These are phyloP conservation scores for Coemansia reversa DNA, from an alignment of 192 early-diverging fungal species.

Conservation along the genomic window DNA sequence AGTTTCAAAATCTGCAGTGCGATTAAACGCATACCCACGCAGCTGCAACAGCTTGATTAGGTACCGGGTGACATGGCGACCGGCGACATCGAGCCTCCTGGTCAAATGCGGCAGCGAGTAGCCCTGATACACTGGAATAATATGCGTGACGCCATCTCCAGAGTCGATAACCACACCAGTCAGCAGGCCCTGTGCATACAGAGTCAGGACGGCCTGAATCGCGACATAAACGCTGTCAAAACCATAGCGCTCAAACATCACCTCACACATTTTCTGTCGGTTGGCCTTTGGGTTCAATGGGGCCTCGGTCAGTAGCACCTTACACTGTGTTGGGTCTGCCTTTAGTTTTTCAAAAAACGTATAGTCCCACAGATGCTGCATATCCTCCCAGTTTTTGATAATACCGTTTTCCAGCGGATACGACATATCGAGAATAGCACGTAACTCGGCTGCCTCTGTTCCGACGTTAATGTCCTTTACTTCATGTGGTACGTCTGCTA, in stretches of 20 bases:
- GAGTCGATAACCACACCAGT: conserved; percentile 99
- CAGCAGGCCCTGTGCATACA: conserved; percentile 96
- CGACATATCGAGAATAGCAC: conserved; percentile 88
- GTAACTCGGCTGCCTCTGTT: conserved; percentile 88
- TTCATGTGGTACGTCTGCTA: conserved; percentile 51
- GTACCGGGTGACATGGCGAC: conserved; percentile 93
- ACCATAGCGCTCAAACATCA: conserved; percentile 97
- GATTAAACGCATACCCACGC: conserved; percentile 94
- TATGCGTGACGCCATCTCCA: conserved; percentile 98
- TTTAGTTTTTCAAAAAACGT: conserved; percentile 92
- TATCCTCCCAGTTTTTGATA: conserved; percentile 96
- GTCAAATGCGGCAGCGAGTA: conserved; percentile 88
- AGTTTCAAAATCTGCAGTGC: conserved; percentile 98
- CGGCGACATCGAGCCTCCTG: conserved; percentile 91
- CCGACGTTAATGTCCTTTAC: conserved; percentile 98
- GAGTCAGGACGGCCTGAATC: conserved; percentile 95
- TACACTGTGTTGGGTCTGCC: conserved; percentile 84
- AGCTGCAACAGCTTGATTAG: conserved; percentile 94
- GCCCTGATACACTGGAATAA: conserved; percentile 98
- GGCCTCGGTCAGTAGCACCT: conserved; percentile 95
- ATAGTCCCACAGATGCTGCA: conserved; percentile 97
- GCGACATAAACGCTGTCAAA: conserved; percentile 92
- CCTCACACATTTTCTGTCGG: conserved; percentile 86
- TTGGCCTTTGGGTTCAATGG: conserved; percentile 94
- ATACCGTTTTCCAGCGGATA: conserved; percentile 99